phyloP scores from a whole-genome alignment of 805 yeast genomes.

The Saccharomyces kudriavzevii region DNA sequence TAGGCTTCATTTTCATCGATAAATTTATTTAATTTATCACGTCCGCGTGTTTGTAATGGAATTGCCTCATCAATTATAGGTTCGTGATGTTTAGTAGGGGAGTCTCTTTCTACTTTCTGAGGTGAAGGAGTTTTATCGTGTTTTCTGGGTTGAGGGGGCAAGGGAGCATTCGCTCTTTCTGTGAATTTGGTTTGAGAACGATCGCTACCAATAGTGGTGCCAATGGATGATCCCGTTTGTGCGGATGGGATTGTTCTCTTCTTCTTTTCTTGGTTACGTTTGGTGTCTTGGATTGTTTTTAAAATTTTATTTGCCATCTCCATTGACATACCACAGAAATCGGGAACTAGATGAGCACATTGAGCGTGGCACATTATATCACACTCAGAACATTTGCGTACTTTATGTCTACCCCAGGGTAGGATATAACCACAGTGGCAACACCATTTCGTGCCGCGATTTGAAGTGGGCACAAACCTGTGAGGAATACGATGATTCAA shows the following conservation, averaged over 20 bases:
- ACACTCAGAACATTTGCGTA: constrained; percentile 87
- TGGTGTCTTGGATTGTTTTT: constrained; percentile 72
- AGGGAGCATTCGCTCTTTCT: constrained; percentile 1
- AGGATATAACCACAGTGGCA: constrained; percentile 96
- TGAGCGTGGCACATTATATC: constrained; percentile 89
- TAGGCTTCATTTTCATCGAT: constrained; percentile 24
- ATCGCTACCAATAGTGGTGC: constrained; percentile 11
- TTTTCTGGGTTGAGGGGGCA: not conserved
- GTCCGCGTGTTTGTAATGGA: not conserved
- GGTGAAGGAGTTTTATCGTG: not conserved
- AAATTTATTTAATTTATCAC: constrained; percentile 19
- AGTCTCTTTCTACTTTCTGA: not conserved
- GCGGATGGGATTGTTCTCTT: constrained; percentile 10
- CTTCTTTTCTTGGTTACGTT: constrained; percentile 30
- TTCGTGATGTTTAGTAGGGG: not conserved
- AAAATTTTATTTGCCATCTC: constrained; percentile 89
- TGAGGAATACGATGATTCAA: constrained; percentile 96
- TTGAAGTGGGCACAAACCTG: constrained; percentile 84
- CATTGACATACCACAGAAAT: constrained; percentile 97
- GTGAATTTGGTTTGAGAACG: constrained; percentile 7
- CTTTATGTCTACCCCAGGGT: constrained; percentile 91
- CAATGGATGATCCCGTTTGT: constrained; percentile 9
- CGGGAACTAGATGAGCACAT: constrained; percentile 93
- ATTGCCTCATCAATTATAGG: not conserved
- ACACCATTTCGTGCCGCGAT: constrained; percentile 98